Base-by-base conservation (phyloP, 345 rosid genomes). In the Firmiana major region DNA sequence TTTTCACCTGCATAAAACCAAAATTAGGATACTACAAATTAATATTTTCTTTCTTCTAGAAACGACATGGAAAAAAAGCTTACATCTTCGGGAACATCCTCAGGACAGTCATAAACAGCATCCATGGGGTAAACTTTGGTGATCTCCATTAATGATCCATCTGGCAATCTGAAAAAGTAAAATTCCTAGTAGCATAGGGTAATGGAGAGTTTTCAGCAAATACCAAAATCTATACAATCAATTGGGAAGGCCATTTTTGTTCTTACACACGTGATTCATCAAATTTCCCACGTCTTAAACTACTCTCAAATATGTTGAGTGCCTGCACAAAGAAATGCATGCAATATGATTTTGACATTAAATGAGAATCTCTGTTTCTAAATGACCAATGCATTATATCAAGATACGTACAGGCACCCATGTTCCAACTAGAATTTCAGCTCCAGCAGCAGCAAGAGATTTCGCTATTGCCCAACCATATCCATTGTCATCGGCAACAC, bases 391-490 rank as follows among this genome's bases (percentile, higher is more conserved):
- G 43, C 8, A 51, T 49, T 57, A 64, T 71, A 70, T 77, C 46
- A 5, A 34, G 75, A 53, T 43, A 83, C 97, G 83, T 83, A 96
- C 99, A 75, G 99, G 98, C 75, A 96, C 99, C 99, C 99, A 96
- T 78, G 99, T 96, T 57, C 98, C 99, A 55, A 96, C 91, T 66
- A 96, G 84, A 81, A 93, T 93, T 83, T 96, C 97, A 87, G 99
- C 99, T 53, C 99, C 98, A 31, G 99, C 93, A 82, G 98, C 97
- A 73, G 98, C 98, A 80, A 95, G 99, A 78, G 99, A 90, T 81
- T 96, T 96, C 21, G 98, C 99, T 65, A 96, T 96, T 16, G 98
- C 98, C 99, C 99, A 96, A 82, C 99, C 98, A 75, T 93, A 96
- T 53, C 99, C 99, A 77, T 96, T 93, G 79, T 96, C 97, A 84